Evolutionary conservation across 1,284 basidiomycete genomes (phyloP), one percentile per base, ranked within the genome.

Genomic region (Fomitiporia mediterranea): DNA sequence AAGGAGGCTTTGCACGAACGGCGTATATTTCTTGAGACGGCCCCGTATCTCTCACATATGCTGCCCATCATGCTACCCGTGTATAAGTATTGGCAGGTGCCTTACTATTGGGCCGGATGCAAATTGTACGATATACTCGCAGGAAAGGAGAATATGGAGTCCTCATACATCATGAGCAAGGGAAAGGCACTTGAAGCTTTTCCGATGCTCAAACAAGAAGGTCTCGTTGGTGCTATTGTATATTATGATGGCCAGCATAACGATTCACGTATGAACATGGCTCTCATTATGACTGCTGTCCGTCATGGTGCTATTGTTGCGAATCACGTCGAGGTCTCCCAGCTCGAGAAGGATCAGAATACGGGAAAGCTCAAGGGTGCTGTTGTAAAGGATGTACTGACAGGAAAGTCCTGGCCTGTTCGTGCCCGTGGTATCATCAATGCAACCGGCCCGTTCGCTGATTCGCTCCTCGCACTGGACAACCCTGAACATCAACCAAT

Each of bases 161-260:
- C 82, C 2, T 93, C 91, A 8, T 99, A 99, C 72, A 77, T 98
- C 63, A 94, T 99, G 86, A 89, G 87, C 67, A 91, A 89, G 68
- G 89, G 91, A 28, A 94, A 95, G 68, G 92, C 96, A 0, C 75
- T 98, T 27, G 94, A 98, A 67, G 84, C 89, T 0, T 99, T 98
- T 76, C 96, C 96, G 1, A 97, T 97, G 91, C 80, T 98, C 63
- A 98, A 98, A 72, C 76, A 79, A 19, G 86, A 95, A n/a, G 94
- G 93, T 25, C 80, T 98, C 15, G 91, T 94, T 30, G 96, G 96
- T 37, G 94, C 94, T 21, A 80, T 99, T 60, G 95, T 98, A 48
- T 98, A 98, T 72, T 98, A 98, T 63, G 96, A 99, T 67, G 90
- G 94, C 51, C 96, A 98, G 75, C 96, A 99, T 75, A 99, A 98